Evolutionary conservation across 495 filamentous ascomycete genomes (phyloP).

Genomic region (Neurospora sp.): DNA sequence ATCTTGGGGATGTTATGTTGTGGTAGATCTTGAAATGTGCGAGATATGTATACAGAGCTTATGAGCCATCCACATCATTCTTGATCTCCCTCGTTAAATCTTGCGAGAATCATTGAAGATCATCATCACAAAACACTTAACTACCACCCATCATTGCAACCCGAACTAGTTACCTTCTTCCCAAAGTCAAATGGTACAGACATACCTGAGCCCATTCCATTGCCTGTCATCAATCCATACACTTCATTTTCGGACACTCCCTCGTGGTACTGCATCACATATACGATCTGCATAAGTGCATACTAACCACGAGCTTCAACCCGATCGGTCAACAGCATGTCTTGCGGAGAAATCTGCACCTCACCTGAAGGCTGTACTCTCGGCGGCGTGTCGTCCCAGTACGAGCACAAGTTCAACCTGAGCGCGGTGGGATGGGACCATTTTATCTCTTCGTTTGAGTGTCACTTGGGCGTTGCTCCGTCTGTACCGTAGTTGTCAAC

Average conservation of each 20-base stretch:
- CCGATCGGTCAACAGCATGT: background rate
- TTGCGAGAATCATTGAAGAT: too few species aligned
- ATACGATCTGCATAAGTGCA: background rate
- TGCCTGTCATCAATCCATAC: background rate
- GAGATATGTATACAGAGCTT: too few species aligned
- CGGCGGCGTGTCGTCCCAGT: conserved; percentile 24
- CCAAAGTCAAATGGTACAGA: background rate
- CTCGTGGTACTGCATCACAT: background rate
- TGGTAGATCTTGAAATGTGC: too few species aligned
- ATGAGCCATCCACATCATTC: too few species aligned
- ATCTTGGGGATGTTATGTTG: too few species aligned
- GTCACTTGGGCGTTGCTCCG: conserved; percentile 5
- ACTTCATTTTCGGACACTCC: background rate
- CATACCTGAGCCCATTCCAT: background rate
- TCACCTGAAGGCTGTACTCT: conserved; percentile 38
- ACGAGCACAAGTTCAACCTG: conserved; percentile 28
- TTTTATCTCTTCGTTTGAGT: conserved; percentile 28
- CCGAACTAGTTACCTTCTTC: background rate
- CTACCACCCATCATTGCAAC: background rate
- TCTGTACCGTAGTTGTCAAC: background rate
- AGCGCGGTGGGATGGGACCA: conserved; percentile 24
- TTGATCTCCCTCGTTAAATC: too few species aligned
- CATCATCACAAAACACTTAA: too few species aligned
- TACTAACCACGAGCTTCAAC: background rate
- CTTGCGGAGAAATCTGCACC: conserved; percentile 29